phyloP scores from a whole-genome alignment of 2,329 filamentous ascomycete genomes.

The Cylindrodendrum hubeiense region DNA sequence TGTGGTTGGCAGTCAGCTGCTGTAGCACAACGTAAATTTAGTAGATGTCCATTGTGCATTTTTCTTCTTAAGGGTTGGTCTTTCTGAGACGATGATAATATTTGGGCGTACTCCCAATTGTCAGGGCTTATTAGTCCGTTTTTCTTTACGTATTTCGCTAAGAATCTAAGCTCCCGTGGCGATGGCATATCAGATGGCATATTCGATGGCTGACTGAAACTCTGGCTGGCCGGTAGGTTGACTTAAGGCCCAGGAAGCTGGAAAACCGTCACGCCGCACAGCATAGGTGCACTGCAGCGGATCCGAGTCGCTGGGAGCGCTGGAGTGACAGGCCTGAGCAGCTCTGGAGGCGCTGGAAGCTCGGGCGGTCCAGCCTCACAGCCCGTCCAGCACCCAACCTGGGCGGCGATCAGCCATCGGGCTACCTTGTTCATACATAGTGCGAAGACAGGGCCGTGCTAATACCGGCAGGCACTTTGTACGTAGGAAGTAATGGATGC shows the following conservation, averaged over 20 bases:
- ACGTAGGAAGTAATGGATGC: neutral
- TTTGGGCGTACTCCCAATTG: no score
- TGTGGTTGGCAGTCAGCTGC: no score
- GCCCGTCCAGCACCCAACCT: neutral
- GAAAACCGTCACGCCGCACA: slow-evolving; percentile 31
- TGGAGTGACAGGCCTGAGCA: neutral
- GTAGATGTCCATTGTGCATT: no score
- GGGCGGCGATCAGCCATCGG: neutral
- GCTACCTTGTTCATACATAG: neutral
- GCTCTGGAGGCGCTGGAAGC: neutral
- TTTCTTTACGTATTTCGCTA: no score
- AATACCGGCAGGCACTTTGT: neutral
- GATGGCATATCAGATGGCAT: no score
- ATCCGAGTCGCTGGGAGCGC: slow-evolving; percentile 13
- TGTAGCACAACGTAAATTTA: no score
- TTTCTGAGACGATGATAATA: no score
- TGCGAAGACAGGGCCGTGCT: neutral
- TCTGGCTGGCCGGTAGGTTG: slow-evolving; percentile 3
- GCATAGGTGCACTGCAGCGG: slow-evolving; percentile 20
- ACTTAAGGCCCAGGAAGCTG: slow-evolving; percentile 18
- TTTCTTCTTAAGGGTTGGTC: no score
- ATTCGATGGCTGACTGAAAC: neutral
- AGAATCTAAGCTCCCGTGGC: no score
- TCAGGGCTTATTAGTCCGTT: no score
- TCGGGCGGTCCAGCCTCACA: neutral